These are phyloP conservation scores for Scleromitrula shiraiana DNA, from an alignment of 2,329 filamentous ascomycete species.

Conservation along the genomic window DNA sequence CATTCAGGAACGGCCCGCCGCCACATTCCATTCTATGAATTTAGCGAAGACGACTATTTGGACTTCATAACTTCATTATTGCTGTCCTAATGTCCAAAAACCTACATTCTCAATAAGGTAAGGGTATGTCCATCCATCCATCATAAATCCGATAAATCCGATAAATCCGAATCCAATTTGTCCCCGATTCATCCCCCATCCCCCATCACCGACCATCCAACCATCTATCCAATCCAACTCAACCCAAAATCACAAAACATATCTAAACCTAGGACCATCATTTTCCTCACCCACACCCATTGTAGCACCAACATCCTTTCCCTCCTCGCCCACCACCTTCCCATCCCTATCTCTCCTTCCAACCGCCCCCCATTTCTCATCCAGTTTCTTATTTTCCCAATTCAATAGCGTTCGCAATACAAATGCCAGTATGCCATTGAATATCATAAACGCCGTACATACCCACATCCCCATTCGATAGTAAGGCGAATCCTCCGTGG, in stretches of 20 bases:
- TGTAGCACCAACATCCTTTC: not conserved
- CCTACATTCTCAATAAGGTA: too few relatives aligned
- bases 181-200: too few relatives aligned
- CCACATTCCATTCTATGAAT: too few relatives aligned
- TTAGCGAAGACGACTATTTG: too few relatives aligned
- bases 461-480: conserved; percentile 48
- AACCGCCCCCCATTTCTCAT: conserved; percentile 32
- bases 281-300: conserved; percentile 19
- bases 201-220: too few relatives aligned
- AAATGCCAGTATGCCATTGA: conserved; percentile 48
- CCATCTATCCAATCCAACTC: too few relatives aligned
- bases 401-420: conserved; percentile 45
- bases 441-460: conserved; percentile 53
- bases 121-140: too few relatives aligned
- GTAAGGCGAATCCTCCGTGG: conserved; percentile 38
- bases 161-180: too few relatives aligned
- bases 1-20: too few relatives aligned
- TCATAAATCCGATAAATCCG: too few relatives aligned
- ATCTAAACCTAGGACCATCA: conserved; percentile 22
- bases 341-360: conserved; percentile 7
- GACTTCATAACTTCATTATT: too few relatives aligned
- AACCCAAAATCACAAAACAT: conserved; percentile 15
- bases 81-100: too few relatives aligned
- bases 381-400: conserved; percentile 53
- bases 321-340: not conserved